A percentile compares a stretch with the other conserved stretches of the same genome.
Conservation (phyloP, 257 asterid genomes). For the Plantago ovata region DNA sequence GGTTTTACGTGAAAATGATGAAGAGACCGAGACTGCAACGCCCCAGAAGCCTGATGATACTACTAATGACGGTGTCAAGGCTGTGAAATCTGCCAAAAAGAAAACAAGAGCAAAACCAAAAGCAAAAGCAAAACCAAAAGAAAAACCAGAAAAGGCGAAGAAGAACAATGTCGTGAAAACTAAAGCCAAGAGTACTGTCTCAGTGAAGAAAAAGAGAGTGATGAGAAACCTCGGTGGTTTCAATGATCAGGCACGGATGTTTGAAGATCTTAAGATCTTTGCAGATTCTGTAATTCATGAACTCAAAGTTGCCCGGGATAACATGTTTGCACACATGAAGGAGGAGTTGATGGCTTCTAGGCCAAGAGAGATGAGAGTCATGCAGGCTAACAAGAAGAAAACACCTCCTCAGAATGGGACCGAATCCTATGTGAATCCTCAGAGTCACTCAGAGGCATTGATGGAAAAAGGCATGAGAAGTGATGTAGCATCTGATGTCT, state of each 20-base stretch:
- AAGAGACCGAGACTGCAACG: slow-evolving; percentile 8
- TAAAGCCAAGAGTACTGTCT: slow-evolving; percentile 6
- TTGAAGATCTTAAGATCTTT: slow-evolving; percentile 43
- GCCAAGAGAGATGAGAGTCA: slow-evolving; percentile 16
- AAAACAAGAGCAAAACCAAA: not conserved
- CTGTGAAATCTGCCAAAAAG: slow-evolving; percentile 15
- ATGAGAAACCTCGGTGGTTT: slow-evolving; percentile 2
- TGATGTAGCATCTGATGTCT: no score
- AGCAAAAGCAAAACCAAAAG: no score
- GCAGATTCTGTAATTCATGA: slow-evolving; percentile 39
- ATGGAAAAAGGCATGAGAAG: no score
- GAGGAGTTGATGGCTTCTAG: slow-evolving; percentile 31
- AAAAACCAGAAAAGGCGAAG: slow-evolving; percentile 20
- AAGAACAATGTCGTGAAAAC: not conserved
- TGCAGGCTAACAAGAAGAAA: slow-evolving; percentile 12
- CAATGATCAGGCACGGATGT: slow-evolving; percentile 18
- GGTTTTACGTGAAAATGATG: slow-evolving; percentile 30
- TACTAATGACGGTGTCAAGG: not conserved
- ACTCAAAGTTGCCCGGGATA: slow-evolving; percentile 39
- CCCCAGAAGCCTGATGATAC: slow-evolving; percentile 13
- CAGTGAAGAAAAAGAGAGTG: slow-evolving; percentile 1
- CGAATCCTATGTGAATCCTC: slow-evolving; percentile 17
- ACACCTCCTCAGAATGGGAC: slow-evolving; percentile 5
- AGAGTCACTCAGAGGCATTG: not conserved
- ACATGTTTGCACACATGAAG: slow-evolving; percentile 42